Evolutionary conservation across 1,284 basidiomycete genomes (phyloP), one percentile per base, ranked within the genome.

Genomic region (Flammula alnicola): DNA sequence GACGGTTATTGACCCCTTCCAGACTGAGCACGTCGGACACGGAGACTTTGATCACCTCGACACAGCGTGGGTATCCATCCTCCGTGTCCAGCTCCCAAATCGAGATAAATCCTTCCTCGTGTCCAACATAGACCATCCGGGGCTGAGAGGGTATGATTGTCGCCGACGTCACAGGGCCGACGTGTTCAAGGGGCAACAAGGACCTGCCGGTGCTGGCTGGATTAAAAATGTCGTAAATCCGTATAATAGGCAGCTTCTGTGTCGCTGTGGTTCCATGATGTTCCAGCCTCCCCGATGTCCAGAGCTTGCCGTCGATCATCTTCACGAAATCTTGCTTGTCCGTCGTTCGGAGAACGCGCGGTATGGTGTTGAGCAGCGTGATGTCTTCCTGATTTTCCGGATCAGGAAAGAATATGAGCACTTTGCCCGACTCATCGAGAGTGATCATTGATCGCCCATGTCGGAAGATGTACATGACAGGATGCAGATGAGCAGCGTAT

Each of bases 91-190:
- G 55, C n/a, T 68, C 64, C 93, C 95, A 98, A 8, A 94, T 72
- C 0, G 86, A 87, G 52, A 98, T 76, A 59, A 79, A 88, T 0
- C 96, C 97, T 35, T 91, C 93, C 67, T 98, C 95, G 62, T 99
- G 96, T 0, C 91, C 94, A n/a, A 99, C 75, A 61, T 87, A 98
- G 23, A 93, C 87, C 14, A 74, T 69, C 1, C 80, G 75, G 0
- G 86, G 84, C 8, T 81, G 72, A 0, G 86, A 78, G 0, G 91
- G 88, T 4, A 98, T 70, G 19, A 92, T 72, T 0, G 94, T 83
- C 0, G 88, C 93, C 20, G 86, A 83, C 0, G 90, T 92, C 10
- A 97, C 90, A 0, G 88, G 77, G 1, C 95, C 95, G 39, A 89
- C 73, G 52, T 82, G 75, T 58, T 90, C 84, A 17, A 67, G 75